Percentiles rank a stretch among this genome's conserved stretches.
phyloP scores from a whole-genome alignment of 495 filamentous ascomycete genomes.

The Daldinia caldariorum region DNA sequence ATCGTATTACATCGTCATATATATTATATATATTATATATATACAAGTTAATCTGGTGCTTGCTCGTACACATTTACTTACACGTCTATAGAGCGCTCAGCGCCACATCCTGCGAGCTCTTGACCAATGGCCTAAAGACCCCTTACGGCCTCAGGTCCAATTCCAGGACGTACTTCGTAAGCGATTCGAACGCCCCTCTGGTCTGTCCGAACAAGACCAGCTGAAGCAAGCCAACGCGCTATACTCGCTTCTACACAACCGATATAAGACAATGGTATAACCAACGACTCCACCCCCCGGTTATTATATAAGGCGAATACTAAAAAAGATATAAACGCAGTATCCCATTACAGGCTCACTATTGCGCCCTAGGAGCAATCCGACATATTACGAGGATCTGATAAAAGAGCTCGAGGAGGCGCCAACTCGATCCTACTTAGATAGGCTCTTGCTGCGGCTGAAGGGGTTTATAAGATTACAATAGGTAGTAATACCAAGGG shows the following conservation, averaged over 20 bases:
- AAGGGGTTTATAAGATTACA: constrained; percentile 71
- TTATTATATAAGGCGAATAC: background rate
- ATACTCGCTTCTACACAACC: constrained; percentile 76
- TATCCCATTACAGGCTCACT: constrained; percentile 72
- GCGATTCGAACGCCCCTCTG: constrained; percentile 60
- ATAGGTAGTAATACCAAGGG: constrained; percentile 28
- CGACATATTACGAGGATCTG: constrained; percentile 78
- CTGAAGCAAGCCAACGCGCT: constrained; percentile 74
- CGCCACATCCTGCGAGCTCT: constrained; percentile 73
- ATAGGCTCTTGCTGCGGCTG: constrained; percentile 65
- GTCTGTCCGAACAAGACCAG: constrained; percentile 47
- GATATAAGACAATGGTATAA: constrained; percentile 69
- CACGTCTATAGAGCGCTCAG: constrained; percentile 50
- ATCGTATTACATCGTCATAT: too few species aligned
- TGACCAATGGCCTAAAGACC: constrained; percentile 79
- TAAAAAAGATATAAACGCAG: constrained; percentile 43
- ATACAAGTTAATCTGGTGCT: background rate
- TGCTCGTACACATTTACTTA: constrained; percentile 28
- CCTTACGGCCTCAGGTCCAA: constrained; percentile 78
- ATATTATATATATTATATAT: too few species aligned
- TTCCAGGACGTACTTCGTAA: constrained; percentile 75
- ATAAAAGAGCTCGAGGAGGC: constrained; percentile 77
- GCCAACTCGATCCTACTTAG: constrained; percentile 67
- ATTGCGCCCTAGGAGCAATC: constrained; percentile 76
- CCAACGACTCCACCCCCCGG: background rate